Percentiles rank a stretch among this genome's conserved stretches.
Evolutionary conservation across 495 filamentous ascomycete genomes (phyloP).

Genomic region (Thermothielavioides terrestris): DNA sequence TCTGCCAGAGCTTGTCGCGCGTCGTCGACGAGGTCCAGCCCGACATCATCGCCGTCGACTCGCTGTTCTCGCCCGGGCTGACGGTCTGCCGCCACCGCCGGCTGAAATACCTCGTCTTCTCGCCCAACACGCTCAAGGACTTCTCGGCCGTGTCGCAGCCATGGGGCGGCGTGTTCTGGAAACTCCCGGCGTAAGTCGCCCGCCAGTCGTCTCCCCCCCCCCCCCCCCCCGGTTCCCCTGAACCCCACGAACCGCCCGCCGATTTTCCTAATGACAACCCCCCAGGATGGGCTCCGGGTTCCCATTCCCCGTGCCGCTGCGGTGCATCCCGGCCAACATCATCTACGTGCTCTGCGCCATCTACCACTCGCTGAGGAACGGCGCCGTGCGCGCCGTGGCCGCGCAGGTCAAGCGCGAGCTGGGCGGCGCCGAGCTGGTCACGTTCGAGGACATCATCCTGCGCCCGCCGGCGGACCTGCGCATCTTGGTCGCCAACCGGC

Average conservation of each 20-base stretch:
- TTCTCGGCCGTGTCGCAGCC: constrained; percentile 23
- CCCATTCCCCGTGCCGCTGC: constrained; percentile 13
- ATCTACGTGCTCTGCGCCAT: constrained; percentile 17
- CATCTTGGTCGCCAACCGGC: constrained; percentile 20
- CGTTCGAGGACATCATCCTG: not conserved
- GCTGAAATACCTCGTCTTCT: constrained; percentile 25
- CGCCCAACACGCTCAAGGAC: constrained; percentile 32
- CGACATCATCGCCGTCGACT: constrained; percentile 37
- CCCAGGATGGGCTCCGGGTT: constrained; percentile 7
- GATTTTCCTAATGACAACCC: not conserved
- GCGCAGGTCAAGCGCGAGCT: not conserved
- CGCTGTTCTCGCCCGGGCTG: constrained; percentile 36
- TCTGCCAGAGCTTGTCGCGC: constrained; percentile 33
- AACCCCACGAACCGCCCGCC: not conserved
- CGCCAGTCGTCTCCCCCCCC: constrained; percentile 14
- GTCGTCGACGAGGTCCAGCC: constrained; percentile 35
- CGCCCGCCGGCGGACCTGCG: not conserved
- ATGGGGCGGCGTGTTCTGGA: constrained; percentile 20
- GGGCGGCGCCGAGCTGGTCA: not conserved
- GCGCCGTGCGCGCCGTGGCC: not conserved
- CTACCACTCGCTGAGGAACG: not conserved
- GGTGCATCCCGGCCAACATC: constrained; percentile 35
- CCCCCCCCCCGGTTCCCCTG: not conserved
- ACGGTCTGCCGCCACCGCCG: constrained; percentile 32
- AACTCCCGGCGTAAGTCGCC: constrained; percentile 22